Base-by-base conservation (phyloP, 192 early-diverging fungal genomes). In the Mortierella claussenii region DNA sequence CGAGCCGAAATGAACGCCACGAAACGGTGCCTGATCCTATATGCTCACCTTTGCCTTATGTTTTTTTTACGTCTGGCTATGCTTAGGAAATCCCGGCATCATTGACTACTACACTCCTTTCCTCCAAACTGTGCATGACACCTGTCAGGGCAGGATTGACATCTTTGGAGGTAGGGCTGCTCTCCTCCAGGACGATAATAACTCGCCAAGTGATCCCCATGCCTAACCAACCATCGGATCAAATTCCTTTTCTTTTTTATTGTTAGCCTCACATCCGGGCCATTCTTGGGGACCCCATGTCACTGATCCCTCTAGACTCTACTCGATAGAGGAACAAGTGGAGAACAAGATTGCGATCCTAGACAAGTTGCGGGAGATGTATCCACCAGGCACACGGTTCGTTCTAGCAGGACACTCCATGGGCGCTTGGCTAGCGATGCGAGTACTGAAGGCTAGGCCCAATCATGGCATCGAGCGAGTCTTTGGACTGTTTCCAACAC, bases 51-150 rank as follows among this genome's bases (percentile, higher is more conserved):
- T n/a, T n/a, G n/a, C n/a, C n/a, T n/a, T n/a, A n/a, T n/a, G 17
- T 42, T 11, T 42, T 34, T 28, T 34, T 52, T 30, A 23, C 4
- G 3, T 4, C 18, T 28, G n/a, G 11, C 28, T 8, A 55, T n/a
- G 4, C 5, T 65, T 87, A 43, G 93, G 93, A 0, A 94, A 93
- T 82, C 93, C 93, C 4, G 95, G 95, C 3, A 53, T 93, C 33
- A 83, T 91, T 26, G 91, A 95, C 50, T 94, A 94, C 65, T 96
- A 96, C 65, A 85, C 81, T 21, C 76, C 79, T n/a, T 96, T 95
- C 66, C 85, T 90, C 57, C 60, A 85, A 21, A 65, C 70, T 0
- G 79, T 91, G 50, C 87, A 90, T 65, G 64, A 81, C 11, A 46
- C 80, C 37, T 79, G 80, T 43, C 48, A 69, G 28, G 68, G 68